Percentiles rank a stretch among this genome's conserved stretches.
Conservation (phyloP, 805 yeast genomes). For the Lipomyces orientalis region DNA sequence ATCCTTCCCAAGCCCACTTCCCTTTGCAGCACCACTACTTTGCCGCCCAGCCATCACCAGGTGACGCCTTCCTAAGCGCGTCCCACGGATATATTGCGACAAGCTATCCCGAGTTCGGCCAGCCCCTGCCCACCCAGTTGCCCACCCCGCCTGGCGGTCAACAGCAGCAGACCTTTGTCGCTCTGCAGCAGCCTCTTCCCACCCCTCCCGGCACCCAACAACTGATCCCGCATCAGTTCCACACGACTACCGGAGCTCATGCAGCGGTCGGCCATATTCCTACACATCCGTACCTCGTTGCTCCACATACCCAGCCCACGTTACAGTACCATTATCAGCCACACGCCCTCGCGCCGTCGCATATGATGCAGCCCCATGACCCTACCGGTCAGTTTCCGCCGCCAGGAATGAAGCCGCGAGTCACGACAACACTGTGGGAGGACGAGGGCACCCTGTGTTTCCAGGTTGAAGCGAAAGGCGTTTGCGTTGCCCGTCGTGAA, state of each 20-base stretch:
- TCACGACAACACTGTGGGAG: constrained; percentile 87
- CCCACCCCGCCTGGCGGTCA: constrained; percentile 24
- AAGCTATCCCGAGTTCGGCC: constrained; percentile 22
- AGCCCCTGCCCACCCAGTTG: constrained; percentile 20
- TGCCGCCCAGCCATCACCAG: constrained; percentile 10
- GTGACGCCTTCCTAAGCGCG: constrained; percentile 7
- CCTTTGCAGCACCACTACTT: constrained; percentile 26
- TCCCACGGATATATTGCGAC: constrained; percentile 18
- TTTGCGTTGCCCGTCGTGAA: constrained; percentile 81
- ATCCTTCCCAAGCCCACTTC: constrained; percentile 19
- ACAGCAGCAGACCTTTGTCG: constrained; percentile 7
- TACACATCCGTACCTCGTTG: constrained; percentile 25
- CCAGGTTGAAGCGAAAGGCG: constrained; percentile 82
- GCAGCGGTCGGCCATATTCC: constrained; percentile 21
- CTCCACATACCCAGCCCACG: constrained; percentile 36
- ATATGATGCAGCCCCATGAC: constrained; percentile 29
- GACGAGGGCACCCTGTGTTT: constrained; percentile 84
- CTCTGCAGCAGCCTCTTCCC: constrained; percentile 22
- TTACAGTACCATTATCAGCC: constrained; percentile 42
- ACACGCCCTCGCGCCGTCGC: constrained; percentile 32
- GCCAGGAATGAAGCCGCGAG: constrained; percentile 53
- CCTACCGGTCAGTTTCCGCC: constrained; percentile 43
- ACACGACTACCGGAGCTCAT: constrained; percentile 4
- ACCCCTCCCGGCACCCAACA: constrained; percentile 26
- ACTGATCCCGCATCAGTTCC: constrained; percentile 14